These are phyloP conservation scores for Saturnispora gosingensis DNA, from an alignment of 805 yeast genomes.

Conservation along the genomic window DNA sequence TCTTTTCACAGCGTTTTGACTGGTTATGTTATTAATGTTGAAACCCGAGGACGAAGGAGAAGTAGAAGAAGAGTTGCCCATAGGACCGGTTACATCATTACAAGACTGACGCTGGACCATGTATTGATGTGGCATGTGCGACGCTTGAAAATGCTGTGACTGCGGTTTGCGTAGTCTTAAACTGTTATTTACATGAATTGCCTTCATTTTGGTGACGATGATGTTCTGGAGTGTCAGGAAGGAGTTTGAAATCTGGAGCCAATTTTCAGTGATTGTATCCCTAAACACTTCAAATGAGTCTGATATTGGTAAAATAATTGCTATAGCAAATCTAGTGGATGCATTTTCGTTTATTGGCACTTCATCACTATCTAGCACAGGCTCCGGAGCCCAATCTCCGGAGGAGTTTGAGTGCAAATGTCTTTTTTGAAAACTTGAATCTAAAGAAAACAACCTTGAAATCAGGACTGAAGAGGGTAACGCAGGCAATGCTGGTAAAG, in stretches of 20 bases:
- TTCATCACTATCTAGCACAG: conserved; percentile 30
- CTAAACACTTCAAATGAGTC: conserved; percentile 18
- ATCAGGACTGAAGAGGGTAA: conserved; percentile 33
- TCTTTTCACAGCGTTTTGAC: conserved; percentile 16
- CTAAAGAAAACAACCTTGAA: conserved; percentile 35
- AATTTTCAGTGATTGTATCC: conserved; percentile 38
- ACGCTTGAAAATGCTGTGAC: conserved; percentile 5
- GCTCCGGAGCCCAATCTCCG: conserved; percentile 34
- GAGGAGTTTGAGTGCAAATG: conserved; percentile 4
- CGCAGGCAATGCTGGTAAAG: conserved; percentile 34
- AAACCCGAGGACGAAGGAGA: neutral
- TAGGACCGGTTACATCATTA: conserved; percentile 5
- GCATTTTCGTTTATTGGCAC: conserved; percentile 12
- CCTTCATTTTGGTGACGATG: conserved; percentile 31
- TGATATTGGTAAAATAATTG: conserved; percentile 39
- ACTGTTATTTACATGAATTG: conserved; percentile 7
- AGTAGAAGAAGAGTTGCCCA: neutral
- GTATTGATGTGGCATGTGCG: conserved; percentile 1
- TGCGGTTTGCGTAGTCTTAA: conserved; percentile 2
- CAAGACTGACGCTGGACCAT: neutral
- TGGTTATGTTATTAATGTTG: neutral
- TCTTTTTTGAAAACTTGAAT: conserved; percentile 16
- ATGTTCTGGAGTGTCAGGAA: conserved; percentile 32
- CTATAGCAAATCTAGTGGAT: conserved; percentile 36
- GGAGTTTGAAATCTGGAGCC: conserved; percentile 38